Base-by-base conservation (phyloP, 1,284 basidiomycete genomes). In the Inonotus obliquus region DNA sequence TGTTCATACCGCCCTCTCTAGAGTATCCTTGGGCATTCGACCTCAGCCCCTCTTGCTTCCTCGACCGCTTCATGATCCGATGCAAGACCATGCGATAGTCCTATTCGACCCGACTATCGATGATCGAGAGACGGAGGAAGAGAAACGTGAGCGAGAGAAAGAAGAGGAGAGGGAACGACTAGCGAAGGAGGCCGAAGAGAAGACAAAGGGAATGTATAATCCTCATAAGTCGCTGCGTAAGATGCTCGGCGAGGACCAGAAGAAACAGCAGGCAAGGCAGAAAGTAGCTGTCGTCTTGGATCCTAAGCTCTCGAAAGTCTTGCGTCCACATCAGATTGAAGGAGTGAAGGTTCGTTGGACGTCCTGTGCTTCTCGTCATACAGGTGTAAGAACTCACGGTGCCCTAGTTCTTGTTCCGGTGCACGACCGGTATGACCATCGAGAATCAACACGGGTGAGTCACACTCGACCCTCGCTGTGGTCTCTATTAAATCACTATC, bases 221-320 rank as follows among this genome's bases (percentile, higher is more conserved):
- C 94, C 94, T 1, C 96, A 99, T 76, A 98, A 96, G 80, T 96
- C 87, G 69, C 76, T 99, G 65, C 90, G 88, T 69, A 79, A 84
- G 54, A 80, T 99, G 47, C 78, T 99, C 6, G 96, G 96, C 2
- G 86, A 88, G 67, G 83, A 81, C 32, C 81, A 81, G 64, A 84
- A 85, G 65, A 86, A 88, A 76, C 85, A 85, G 69, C 82, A 84
- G 68, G 79, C 80, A 61, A 75, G 77, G 6, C 80, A 84, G 53
- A 98, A 98, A 75, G 94, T 99, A 0, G 91, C 97, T 0, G 96
- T 99, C 10, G 96, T 99, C 13, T 95, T 99, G 54, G 95, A 98
- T 73, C 96, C 96, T 2, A 81, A 83, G 48, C 78, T 99, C 32
- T 77, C 83, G 53, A 96, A 94, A 72, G 91, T 96, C 2, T 80